phyloP scores from a whole-genome alignment of 2,329 filamentous ascomycete species.

The Fusarium secorum region DNA sequence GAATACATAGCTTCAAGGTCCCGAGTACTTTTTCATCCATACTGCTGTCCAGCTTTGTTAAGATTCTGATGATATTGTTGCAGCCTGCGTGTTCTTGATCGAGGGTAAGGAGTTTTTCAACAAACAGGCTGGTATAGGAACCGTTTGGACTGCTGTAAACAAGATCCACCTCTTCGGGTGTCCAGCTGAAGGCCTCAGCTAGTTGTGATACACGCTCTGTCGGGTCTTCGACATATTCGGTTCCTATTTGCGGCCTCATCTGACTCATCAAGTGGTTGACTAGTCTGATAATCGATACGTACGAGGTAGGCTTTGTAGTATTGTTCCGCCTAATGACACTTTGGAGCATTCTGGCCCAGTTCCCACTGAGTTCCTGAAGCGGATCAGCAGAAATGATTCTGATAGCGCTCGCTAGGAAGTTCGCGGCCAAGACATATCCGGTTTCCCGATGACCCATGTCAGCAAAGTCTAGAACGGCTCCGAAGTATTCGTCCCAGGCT shows the following conservation, averaged over 20 bases:
- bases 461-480: constrained; percentile 72
- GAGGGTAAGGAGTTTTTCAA: constrained; percentile 71
- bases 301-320: constrained; percentile 60
- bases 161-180: constrained; percentile 54
- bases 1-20: constrained; percentile 63
- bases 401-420: constrained; percentile 66
- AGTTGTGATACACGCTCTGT: constrained; percentile 50
- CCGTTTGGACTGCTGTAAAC: constrained; percentile 52
- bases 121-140: constrained; percentile 57
- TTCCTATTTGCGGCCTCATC: constrained; percentile 51
- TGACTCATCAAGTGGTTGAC: constrained; percentile 55
- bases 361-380: constrained; percentile 57
- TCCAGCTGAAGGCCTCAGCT: constrained; percentile 53
- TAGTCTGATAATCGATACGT: constrained; percentile 61
- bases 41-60: constrained; percentile 61
- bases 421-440: constrained; percentile 64
- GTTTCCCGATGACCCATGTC: constrained; percentile 67
- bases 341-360: constrained; percentile 64
- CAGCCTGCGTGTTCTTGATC: constrained; percentile 63
- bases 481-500: constrained; percentile 81
- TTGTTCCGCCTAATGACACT: constrained; percentile 59
- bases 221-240: constrained; percentile 48
- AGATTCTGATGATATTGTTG: constrained; percentile 62
- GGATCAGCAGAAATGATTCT: constrained; percentile 69
- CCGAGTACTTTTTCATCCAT: constrained; percentile 62